Conservation (phyloP, 352 stramenopile genomes). For the Globisporangium apiculatum region DNA sequence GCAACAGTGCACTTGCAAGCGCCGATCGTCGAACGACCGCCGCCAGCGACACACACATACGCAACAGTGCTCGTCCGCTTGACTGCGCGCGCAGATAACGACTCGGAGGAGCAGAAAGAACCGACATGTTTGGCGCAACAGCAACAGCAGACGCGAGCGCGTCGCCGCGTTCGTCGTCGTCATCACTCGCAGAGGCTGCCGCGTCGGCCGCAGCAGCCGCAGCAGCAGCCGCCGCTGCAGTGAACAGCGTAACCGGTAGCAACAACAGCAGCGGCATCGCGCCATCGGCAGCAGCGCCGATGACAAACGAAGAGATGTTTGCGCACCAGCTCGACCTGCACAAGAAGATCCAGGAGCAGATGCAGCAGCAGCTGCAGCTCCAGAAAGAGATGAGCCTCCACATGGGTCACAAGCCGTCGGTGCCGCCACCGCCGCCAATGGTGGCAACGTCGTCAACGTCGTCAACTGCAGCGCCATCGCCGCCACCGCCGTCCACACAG, state of each 20-base stretch:
- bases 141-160: constrained; percentile 1
- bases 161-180: constrained; percentile 4
- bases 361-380: constrained; percentile 80
- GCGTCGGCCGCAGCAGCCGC: neutral
- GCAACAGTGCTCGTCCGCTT: neutral
- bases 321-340: constrained; percentile 77
- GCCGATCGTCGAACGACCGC: neutral
- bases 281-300: constrained; percentile 16
- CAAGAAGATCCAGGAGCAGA: constrained; percentile 83
- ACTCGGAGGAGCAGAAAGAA: constrained; percentile 3
- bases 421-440: neutral
- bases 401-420: constrained; percentile 26
- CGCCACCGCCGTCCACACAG: neutral
- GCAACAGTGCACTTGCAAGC: neutral
- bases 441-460: no score
- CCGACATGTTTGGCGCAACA: constrained; percentile 7
- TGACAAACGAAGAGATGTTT: constrained; percentile 76
- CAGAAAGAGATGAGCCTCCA: constrained; percentile 84
- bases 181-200: constrained; percentile 1
- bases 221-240: neutral
- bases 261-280: neutral
- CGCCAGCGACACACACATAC: neutral
- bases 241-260: neutral
- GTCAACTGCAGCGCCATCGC: neutral
- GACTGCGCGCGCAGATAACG: neutral